Percentiles rank a stretch among this genome's conserved stretches.
Conservation (phyloP, 352 stramenopile genomes). For the Phytophthora colocasiae region DNA sequence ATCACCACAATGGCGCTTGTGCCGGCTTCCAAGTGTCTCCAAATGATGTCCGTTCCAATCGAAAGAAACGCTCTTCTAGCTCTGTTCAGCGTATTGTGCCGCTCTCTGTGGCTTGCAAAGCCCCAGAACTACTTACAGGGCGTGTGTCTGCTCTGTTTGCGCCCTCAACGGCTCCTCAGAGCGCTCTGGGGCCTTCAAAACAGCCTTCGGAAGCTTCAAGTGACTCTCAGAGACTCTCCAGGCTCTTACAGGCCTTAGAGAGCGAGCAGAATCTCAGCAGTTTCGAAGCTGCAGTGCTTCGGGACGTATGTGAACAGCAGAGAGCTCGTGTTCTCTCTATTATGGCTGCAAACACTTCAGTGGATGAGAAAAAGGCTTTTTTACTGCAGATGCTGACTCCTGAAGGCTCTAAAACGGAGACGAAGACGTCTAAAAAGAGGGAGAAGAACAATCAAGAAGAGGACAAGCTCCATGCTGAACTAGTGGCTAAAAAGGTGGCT, state of each 20-base stretch:
- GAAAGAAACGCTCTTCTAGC: slow-evolving; percentile 14
- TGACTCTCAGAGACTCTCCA: slow-evolving; percentile 28
- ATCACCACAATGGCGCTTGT: slow-evolving; percentile 15
- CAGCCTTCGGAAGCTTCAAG: background rate
- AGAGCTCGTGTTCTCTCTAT: slow-evolving; percentile 40
- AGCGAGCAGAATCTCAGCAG: slow-evolving; percentile 48
- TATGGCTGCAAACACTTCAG: slow-evolving; percentile 35
- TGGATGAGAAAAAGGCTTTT: slow-evolving; percentile 62
- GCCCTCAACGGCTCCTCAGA: background rate
- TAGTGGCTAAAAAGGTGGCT: slow-evolving; percentile 63
- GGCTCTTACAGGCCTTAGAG: slow-evolving; percentile 45
- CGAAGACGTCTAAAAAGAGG: background rate
- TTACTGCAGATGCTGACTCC: slow-evolving; percentile 26
- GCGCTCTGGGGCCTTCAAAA: slow-evolving; percentile 4
- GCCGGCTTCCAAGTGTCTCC: slow-evolving; percentile 50
- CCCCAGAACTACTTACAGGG: slow-evolving; percentile 50
- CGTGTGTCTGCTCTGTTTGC: slow-evolving; percentile 35
- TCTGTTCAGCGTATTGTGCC: slow-evolving; percentile 49
- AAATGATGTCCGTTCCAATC: slow-evolving; percentile 1
- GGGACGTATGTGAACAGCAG: slow-evolving; percentile 55
- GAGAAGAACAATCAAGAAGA: slow-evolving; percentile 17
- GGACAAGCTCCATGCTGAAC: slow-evolving; percentile 40
- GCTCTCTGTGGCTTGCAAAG: slow-evolving; percentile 64
- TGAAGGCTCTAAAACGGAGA: background rate
- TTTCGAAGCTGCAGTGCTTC: slow-evolving; percentile 57